These are phyloP conservation scores for Eucommia ulmoides DNA, from an alignment of 257 asterid genomes.

Conservation along the genomic window DNA sequence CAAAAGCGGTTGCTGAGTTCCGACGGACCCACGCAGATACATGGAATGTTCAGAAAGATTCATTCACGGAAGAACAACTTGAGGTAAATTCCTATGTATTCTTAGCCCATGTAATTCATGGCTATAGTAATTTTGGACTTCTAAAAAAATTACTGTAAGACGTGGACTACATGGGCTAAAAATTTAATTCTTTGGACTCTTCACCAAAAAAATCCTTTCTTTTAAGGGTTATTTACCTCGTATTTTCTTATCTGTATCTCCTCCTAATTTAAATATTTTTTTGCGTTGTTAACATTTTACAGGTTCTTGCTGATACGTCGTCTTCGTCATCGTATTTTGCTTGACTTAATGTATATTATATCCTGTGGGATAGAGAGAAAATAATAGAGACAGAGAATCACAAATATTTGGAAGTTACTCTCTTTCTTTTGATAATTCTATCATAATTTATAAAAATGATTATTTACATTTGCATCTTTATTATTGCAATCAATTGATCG, in stretches of 20 bases:
- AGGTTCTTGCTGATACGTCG: constrained; percentile 93
- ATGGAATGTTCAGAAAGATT: constrained; percentile 88
- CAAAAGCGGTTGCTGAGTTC: constrained; percentile 95
- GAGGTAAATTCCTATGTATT: constrained; percentile 43
- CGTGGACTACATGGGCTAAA: no score
- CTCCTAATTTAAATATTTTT: no score
- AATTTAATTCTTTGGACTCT: no score
- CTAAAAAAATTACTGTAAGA: no score
- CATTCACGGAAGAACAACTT: constrained; percentile 90
- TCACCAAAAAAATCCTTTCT: no score
- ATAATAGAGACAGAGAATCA: constrained; percentile 2
- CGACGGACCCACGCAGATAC: constrained; percentile 99
- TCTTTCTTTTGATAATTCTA: no score
- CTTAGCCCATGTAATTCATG: constrained; percentile 2
- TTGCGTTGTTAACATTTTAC: constrained; percentile 24
- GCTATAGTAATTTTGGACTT: constrained; percentile 4
- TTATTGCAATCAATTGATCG: background rate
- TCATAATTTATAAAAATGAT: no score
- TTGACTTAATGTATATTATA: constrained; percentile 21
- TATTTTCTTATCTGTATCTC: no score
- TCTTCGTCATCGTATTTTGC: constrained; percentile 97
- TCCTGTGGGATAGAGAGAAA: background rate
- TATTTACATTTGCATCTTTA: background rate
- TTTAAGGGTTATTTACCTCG: no score
- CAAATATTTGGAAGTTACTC: constrained; percentile 1